Evolutionary conservation across 495 filamentous ascomycete genomes (phyloP), one percentile per base, ranked within the genome.

Genomic region (Monascus purpureus): DNA sequence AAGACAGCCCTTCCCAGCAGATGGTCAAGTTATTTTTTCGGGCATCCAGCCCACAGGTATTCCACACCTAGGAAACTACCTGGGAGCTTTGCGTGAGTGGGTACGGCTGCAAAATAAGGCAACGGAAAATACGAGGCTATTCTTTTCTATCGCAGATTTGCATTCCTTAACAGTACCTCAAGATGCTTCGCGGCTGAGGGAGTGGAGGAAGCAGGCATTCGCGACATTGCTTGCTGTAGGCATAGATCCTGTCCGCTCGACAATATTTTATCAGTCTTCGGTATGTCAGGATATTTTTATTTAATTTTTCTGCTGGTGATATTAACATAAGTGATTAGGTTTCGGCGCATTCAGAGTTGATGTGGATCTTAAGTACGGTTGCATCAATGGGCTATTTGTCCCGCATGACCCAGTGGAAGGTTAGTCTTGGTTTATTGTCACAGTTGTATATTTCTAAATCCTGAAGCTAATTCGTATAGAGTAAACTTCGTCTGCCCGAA

Each of bases 381-480:
- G 82, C 92, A 17, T 81, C 75, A 3, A 86, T 82, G 59, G 90
- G 92, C 8, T 86, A 92, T 52, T 62, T 97, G 18, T 77, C 73
- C 2, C 69, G 92, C 8, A 97, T 97, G 92, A 96, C 90, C 25
- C 88, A 95, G 58, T 96, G 87, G 87, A 97, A 96, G 72, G 83
- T 85, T 34, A 43, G 63, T 50, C 18, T 13, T 7, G n/a, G n/a
- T n/a, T n/a, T n/a, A n/a, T n/a, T n/a, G n/a, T n/a, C n/a, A n/a
- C n/a, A n/a, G n/a, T n/a, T n/a, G n/a, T n/a, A n/a, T n/a, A n/a
- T n/a, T n/a, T n/a, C n/a, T n/a, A 16, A 13, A 18, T 1, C 12
- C 13, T 33, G 29, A 20, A 28, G 37, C 44, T 43, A 33, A 41
- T 32, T 15, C 6, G 8, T 13, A 17, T 14, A 87, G 82, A 80